These are phyloP conservation scores for Cutaneotrichosporon sp. DNA, from an alignment of 1,284 basidiomycete genomes.

Conservation along the genomic window DNA sequence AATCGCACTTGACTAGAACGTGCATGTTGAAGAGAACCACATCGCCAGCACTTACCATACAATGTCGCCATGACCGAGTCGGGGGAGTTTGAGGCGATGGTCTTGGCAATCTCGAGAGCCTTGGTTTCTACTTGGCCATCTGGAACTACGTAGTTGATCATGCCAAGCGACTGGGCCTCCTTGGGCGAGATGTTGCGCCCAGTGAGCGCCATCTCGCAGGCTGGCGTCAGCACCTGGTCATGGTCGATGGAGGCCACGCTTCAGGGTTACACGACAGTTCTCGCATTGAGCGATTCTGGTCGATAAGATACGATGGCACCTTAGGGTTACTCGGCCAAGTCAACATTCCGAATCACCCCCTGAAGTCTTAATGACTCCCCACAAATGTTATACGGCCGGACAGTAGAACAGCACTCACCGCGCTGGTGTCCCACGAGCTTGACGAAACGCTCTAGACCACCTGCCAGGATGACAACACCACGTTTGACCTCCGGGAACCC, in stretches of 20 bases:
- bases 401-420: conserved; percentile 6
- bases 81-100: conserved; percentile 15
- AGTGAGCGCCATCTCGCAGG: conserved; percentile 14
- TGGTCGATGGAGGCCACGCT: too few species aligned
- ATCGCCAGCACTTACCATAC: conserved; percentile 6
- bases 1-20: too few species aligned
- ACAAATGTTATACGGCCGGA: too few species aligned
- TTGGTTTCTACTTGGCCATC: conserved; percentile 16
- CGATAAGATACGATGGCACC: too few species aligned
- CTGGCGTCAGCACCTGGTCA: conserved; percentile 2
- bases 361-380: neutral
- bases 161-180: conserved; percentile 12
- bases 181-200: conserved; percentile 13
- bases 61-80: conserved; percentile 14
- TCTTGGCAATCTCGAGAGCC: conserved; percentile 10
- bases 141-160: conserved; percentile 20
- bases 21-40: neutral
- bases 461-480: conserved; percentile 13
- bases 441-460: conserved; percentile 17
- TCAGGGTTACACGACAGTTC: too few species aligned
- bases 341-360: neutral
- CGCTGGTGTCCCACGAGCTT: conserved; percentile 15
- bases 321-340: too few species aligned
- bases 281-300: neutral
- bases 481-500: conserved; percentile 21